These are phyloP conservation scores for Penicillium occitanis DNA, from an alignment of 2,329 filamentous ascomycete species.

Conservation along the genomic window DNA sequence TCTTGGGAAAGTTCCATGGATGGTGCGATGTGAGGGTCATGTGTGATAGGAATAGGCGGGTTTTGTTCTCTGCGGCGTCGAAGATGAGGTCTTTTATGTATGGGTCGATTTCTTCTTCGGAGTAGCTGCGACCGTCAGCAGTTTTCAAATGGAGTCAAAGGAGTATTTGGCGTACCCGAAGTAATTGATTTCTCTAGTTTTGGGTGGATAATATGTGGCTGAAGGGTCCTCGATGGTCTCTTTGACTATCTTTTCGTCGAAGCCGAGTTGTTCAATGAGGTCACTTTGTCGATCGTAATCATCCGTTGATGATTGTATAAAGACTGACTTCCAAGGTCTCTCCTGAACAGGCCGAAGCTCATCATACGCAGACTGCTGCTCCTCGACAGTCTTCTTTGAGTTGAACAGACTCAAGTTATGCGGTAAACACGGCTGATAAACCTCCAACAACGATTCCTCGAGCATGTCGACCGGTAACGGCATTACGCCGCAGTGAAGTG, in stretches of 20 bases:
- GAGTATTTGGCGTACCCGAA: conserved; percentile 37
- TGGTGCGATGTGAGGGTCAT: conserved; percentile 43
- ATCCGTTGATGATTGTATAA: conserved; percentile 43
- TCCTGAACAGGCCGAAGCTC: conserved; percentile 15
- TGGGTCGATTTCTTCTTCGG: conserved; percentile 44
- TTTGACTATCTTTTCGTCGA: conserved; percentile 31
- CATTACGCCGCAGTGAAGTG: conserved; percentile 42
- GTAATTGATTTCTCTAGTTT: conserved; percentile 44
- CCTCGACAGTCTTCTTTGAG: conserved; percentile 25
- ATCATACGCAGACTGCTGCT: not conserved
- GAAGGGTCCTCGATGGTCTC: conserved; percentile 29
- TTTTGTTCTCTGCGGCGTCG: conserved; percentile 27
- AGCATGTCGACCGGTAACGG: conserved; percentile 43
- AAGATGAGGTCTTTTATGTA: conserved; percentile 40
- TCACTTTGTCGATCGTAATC: conserved; percentile 40
- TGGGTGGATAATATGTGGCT: conserved; percentile 35
- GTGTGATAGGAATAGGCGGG: conserved; percentile 33
- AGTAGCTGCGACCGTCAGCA: conserved; percentile 25
- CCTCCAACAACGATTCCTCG: conserved; percentile 36
- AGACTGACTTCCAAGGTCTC: conserved; percentile 37
- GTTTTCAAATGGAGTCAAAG: not conserved
- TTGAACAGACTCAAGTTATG: conserved; percentile 42
- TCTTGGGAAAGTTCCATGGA: conserved; percentile 42
- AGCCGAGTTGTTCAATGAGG: conserved; percentile 40
- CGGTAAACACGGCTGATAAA: conserved; percentile 45